These are phyloP conservation scores for Colletotrichum lupini DNA, from an alignment of 2,329 filamentous ascomycete species.

Conservation along the genomic window DNA sequence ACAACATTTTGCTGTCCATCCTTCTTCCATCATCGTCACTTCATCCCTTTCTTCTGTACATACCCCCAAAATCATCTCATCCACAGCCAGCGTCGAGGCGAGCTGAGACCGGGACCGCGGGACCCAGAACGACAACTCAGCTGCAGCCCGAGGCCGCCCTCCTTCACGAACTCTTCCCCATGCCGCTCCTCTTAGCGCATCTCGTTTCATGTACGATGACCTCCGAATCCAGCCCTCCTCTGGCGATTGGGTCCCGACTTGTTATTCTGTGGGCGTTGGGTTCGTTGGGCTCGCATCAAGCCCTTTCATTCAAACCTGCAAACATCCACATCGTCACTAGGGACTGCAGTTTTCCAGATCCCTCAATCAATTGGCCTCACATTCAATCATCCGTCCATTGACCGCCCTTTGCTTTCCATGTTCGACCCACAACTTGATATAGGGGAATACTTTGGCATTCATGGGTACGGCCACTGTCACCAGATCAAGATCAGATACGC, in stretches of 20 bases:
- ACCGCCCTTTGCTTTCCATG: slow-evolving; percentile 30
- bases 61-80: background rate
- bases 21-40: background rate
- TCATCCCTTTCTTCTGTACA: background rate
- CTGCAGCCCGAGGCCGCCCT: slow-evolving; percentile 17
- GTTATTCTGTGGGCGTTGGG: slow-evolving; percentile 21
- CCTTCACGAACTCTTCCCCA: slow-evolving; percentile 20
- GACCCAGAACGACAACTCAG: background rate
- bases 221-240: slow-evolving; percentile 10
- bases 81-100: background rate
- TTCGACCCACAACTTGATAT: slow-evolving; percentile 8
- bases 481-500: slow-evolving; percentile 8
- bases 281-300: slow-evolving; percentile 30
- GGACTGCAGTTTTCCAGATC: slow-evolving; percentile 5
- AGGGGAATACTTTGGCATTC: background rate
- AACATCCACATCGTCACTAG: slow-evolving; percentile 19
- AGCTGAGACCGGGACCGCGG: background rate
- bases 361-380: slow-evolving; percentile 7
- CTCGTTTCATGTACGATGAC: slow-evolving; percentile 13
- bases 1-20: background rate
- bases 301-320: slow-evolving; percentile 12
- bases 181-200: slow-evolving; percentile 9
- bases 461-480: background rate
- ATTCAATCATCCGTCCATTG: slow-evolving; percentile 14
- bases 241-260: slow-evolving; percentile 19